Percentiles rank a stretch among this genome's conserved stretches.
These are phyloP conservation scores for Coriaria nepalensis DNA, from an alignment of 306 rosid species.

Conservation along the genomic window DNA sequence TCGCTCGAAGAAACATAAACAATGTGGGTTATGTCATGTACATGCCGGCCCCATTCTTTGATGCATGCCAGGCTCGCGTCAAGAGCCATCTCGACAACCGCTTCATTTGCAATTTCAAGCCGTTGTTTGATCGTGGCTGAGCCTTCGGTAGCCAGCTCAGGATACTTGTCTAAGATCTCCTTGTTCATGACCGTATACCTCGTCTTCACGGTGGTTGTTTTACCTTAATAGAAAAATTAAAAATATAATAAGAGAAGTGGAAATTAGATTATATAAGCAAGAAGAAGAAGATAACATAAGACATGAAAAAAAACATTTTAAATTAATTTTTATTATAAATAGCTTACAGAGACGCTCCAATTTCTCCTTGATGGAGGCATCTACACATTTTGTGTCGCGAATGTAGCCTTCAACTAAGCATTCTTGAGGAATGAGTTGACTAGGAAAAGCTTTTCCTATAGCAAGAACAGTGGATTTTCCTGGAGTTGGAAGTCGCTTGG, in stretches of 20 bases:
- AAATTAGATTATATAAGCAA: neutral
- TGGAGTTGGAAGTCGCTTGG: conserved; percentile 36
- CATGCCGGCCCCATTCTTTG: conserved; percentile 78
- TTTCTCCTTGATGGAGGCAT: conserved; percentile 60
- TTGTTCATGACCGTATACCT: conserved; percentile 98
- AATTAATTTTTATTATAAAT: neutral
- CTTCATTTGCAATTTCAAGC: conserved; percentile 80
- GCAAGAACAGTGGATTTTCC: conserved; percentile 86
- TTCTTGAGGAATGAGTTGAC: conserved; percentile 85
- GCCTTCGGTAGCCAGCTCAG: conserved; percentile 79
- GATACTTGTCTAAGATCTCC: conserved; percentile 79
- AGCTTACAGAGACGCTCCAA: conserved; percentile 80
- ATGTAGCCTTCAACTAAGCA: conserved; percentile 91
- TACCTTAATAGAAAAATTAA: conserved; percentile 26
- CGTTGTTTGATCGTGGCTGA: conserved; percentile 65
- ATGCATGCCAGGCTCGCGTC: conserved; percentile 75
- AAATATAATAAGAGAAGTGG: no score
- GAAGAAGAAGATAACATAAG: neutral
- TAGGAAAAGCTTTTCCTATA: conserved; percentile 77
- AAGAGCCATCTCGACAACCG: conserved; percentile 78
- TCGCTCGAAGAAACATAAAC: conserved; percentile 89
- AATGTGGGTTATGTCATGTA: conserved; percentile 63
- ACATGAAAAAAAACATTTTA: neutral
- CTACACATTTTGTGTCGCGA: conserved; percentile 74
- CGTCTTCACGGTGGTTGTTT: conserved; percentile 90